Evolutionary conservation across 805 yeast species (phyloP).

Genomic region (Kurtzmaniella fragi): DNA sequence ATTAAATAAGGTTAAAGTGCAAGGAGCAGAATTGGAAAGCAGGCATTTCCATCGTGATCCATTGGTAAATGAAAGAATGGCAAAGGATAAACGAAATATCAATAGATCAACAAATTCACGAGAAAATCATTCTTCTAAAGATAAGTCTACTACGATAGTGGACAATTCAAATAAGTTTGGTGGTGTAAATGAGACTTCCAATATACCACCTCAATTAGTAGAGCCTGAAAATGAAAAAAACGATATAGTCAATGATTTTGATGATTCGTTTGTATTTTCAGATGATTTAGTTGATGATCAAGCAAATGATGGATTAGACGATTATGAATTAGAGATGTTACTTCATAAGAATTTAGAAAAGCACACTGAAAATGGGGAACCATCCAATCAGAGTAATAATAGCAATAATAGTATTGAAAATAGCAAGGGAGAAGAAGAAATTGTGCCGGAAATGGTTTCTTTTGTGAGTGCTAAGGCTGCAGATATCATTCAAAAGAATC

Average conservation of each 20-base stretch:
- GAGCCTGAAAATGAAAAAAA: neutral
- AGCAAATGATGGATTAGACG: slow-evolving; percentile 16
- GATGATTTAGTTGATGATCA: slow-evolving; percentile 25
- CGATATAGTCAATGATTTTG: slow-evolving; percentile 24
- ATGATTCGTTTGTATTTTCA: slow-evolving; percentile 37
- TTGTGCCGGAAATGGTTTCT: slow-evolving; percentile 15
- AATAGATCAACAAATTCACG: neutral
- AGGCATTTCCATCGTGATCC: slow-evolving; percentile 35
- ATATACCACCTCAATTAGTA: neutral
- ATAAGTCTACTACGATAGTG: slow-evolving; percentile 3
- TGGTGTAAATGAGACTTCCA: too few species aligned
- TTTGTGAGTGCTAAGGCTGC: slow-evolving; percentile 69
- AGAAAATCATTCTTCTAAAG: neutral
- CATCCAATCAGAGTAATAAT: neutral
- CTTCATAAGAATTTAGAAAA: slow-evolving; percentile 11
- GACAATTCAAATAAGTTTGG: too few species aligned
- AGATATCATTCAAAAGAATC: slow-evolving; percentile 42
- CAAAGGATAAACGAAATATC: slow-evolving; percentile 8
- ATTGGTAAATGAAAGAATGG: slow-evolving; percentile 23
- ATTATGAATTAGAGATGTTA: slow-evolving; percentile 19
- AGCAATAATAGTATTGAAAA: neutral
- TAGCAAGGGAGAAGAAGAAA: neutral
- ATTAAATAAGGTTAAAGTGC: slow-evolving; percentile 39
- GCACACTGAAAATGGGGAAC: slow-evolving; percentile 4
- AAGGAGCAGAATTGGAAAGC: slow-evolving; percentile 23